Evolutionary conservation across 352 stramenopile genomes (phyloP).

Genomic region (Phytophthora brassicae): DNA sequence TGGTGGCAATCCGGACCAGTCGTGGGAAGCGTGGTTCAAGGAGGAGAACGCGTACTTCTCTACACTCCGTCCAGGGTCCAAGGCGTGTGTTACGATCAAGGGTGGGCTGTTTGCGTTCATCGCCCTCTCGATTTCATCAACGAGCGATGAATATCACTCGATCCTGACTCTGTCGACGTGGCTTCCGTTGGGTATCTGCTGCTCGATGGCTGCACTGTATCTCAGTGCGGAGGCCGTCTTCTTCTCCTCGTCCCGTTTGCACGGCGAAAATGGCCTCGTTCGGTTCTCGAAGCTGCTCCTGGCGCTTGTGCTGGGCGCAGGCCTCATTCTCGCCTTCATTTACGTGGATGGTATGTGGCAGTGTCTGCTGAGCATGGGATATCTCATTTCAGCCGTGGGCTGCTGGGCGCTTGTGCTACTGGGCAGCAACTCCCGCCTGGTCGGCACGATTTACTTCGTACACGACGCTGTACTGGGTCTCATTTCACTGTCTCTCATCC

Average conservation of each 20-base stretch:
- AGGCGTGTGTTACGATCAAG: constrained; percentile 91
- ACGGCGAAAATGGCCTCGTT: constrained; percentile 63
- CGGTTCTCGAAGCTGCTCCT: constrained; percentile 74
- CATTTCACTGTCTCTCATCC: constrained; percentile 91
- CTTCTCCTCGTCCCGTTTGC: constrained; percentile 47
- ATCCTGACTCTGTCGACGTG: constrained; percentile 53
- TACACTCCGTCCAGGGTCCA: constrained; percentile 86
- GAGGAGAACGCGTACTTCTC: constrained; percentile 95
- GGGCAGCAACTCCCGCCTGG: constrained; percentile 87
- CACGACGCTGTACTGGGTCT: constrained; percentile 94
- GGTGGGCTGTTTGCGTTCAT: constrained; percentile 87
- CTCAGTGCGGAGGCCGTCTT: constrained; percentile 67
- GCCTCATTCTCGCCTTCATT: constrained; percentile 70
- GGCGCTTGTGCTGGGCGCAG: constrained; percentile 73
- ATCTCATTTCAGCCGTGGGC: constrained; percentile 88
- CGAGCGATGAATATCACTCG: constrained; percentile 67
- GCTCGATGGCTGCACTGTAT: constrained; percentile 57
- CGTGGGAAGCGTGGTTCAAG: constrained; percentile 96
- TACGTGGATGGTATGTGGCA: constrained; percentile 87
- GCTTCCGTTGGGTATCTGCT: constrained; percentile 60
- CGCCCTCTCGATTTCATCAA: constrained; percentile 84
- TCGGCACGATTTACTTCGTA: constrained; percentile 92
- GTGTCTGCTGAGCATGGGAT: constrained; percentile 92
- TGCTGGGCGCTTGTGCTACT: constrained; percentile 85
- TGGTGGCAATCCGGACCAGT: constrained; percentile 91